phyloP scores from a whole-genome alignment of 1,284 basidiomycete genomes.

The Austroboletus novae-zelandiae region DNA sequence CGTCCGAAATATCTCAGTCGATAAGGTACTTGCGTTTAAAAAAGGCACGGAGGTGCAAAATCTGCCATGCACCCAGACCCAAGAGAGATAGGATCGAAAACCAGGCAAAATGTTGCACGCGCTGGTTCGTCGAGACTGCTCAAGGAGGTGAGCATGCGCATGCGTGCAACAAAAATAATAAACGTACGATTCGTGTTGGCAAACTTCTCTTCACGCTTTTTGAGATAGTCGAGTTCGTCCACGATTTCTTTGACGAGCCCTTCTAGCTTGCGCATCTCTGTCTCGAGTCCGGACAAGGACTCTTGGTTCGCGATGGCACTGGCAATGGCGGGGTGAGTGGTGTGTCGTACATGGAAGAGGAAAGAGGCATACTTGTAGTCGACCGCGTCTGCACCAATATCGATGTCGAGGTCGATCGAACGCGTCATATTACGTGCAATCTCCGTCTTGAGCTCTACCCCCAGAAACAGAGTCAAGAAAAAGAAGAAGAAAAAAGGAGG shows the following conservation, averaged over 20 bases:
- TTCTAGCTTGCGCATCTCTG: constrained; percentile 97
- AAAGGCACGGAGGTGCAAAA: constrained; percentile 89
- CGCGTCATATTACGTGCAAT: constrained; percentile 46
- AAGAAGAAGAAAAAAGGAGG: background rate
- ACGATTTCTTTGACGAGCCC: constrained; percentile 92
- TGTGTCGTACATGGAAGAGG: background rate
- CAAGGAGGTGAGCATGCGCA: constrained; percentile 1
- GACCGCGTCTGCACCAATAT: constrained; percentile 97
- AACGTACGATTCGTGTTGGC: constrained; percentile 87
- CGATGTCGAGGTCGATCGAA: constrained; percentile 90
- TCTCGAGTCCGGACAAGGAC: constrained; percentile 92
- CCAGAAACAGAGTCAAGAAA: too few relatives aligned
- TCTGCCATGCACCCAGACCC: constrained; percentile 91
- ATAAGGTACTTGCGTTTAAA: constrained; percentile 98
- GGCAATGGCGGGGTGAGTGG: constrained; percentile 2
- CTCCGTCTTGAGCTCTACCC: constrained; percentile 19
- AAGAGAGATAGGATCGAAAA: constrained; percentile 81
- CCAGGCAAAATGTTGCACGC: constrained; percentile 93
- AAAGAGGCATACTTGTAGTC: constrained; percentile 85
- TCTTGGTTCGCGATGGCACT: constrained; percentile 99
- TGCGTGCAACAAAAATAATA: background rate
- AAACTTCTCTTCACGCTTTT: constrained; percentile 86
- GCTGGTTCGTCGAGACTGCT: constrained; percentile 85
- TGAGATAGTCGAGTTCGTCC: constrained; percentile 93
- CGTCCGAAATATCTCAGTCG: constrained; percentile 49